Percentiles rank a stretch among this genome's conserved stretches.
Evolutionary conservation across 805 yeast species (phyloP).

Genomic region (Myxozyma neotropica): DNA sequence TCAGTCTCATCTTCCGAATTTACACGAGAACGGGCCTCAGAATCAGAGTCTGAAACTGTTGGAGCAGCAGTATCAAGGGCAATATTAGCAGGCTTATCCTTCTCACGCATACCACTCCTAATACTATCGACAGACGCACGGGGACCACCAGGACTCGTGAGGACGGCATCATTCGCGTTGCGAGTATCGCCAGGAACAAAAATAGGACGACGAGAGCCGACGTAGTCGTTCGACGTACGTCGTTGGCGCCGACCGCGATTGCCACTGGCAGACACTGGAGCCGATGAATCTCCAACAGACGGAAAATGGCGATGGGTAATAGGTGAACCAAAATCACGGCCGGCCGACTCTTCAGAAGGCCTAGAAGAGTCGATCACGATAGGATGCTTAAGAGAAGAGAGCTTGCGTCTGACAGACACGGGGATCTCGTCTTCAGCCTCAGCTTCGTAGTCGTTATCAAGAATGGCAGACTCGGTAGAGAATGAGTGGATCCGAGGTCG

Average conservation of each 20-base stretch:
- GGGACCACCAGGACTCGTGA: slow-evolving; percentile 1
- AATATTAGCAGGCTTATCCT: not conserved
- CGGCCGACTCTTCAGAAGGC: not conserved
- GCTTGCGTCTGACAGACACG: not conserved
- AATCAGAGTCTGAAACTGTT: slow-evolving; percentile 20
- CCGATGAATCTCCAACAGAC: too few relatives aligned
- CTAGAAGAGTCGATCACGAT: slow-evolving; percentile 1
- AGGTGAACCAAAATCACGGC: not conserved
- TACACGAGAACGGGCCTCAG: slow-evolving; percentile 28
- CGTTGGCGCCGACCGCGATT: slow-evolving; percentile 9
- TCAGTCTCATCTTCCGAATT: slow-evolving; percentile 72
- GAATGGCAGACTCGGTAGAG: slow-evolving; percentile 21
- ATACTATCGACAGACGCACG: slow-evolving; percentile 10
- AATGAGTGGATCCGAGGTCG: slow-evolving; percentile 16
- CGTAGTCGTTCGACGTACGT: slow-evolving; percentile 10
- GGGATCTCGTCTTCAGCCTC: slow-evolving; percentile 22
- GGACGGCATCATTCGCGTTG: not conserved
- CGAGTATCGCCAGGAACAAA: slow-evolving; percentile 5
- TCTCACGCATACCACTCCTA: not conserved
- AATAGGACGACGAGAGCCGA: slow-evolving; percentile 13
- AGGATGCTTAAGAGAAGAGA: not conserved
- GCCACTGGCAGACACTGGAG: not conserved
- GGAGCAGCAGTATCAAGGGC: not conserved
- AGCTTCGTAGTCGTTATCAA: slow-evolving; percentile 20
- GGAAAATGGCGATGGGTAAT: not conserved